Conservation (phyloP, 208 protist species). For the Trypanosoma vivax region DNA sequence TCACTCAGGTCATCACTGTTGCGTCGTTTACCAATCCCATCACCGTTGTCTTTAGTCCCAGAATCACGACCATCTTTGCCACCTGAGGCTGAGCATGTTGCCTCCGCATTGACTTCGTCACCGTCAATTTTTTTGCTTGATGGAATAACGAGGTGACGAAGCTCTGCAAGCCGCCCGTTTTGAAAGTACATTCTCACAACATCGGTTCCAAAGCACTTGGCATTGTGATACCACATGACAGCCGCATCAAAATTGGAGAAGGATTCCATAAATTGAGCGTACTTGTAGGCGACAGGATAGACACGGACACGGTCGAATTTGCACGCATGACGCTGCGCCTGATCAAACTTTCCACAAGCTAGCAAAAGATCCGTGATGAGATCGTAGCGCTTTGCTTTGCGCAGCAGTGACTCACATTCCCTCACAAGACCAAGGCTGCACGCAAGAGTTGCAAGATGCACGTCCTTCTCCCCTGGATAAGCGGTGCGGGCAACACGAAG, state of each 20-base stretch:
- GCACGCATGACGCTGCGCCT: constrained; percentile 87
- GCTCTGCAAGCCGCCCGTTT: constrained; percentile 66
- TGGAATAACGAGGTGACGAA: constrained; percentile 79
- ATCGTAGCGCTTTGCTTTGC: constrained; percentile 84
- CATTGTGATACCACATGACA: constrained; percentile 90
- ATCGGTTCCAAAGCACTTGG: constrained; percentile 83
- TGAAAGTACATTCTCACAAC: constrained; percentile 92
- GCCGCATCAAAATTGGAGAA: constrained; percentile 88
- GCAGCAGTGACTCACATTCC: constrained; percentile 85
- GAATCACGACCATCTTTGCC: no score
- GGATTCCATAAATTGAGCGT: constrained; percentile 92
- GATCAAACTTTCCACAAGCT: constrained; percentile 91
- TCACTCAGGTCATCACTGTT: no score
- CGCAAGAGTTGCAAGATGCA: constrained; percentile 92
- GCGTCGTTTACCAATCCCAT: no score
- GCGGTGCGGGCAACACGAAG: constrained; percentile 81
- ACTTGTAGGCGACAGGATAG: constrained; percentile 89
- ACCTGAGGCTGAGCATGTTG: no score
- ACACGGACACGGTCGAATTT: constrained; percentile 91
- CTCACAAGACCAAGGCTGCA: constrained; percentile 92
- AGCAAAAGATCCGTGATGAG: constrained; percentile 92
- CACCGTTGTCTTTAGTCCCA: background rate
- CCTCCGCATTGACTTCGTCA: background rate
- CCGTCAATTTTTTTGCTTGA: background rate
- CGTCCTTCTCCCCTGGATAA: constrained; percentile 79